A percentile compares a stretch with the other conserved stretches of the same genome.
Conservation (phyloP, 2,329 filamentous ascomycete species). For the Aspergillus carbonarius region DNA sequence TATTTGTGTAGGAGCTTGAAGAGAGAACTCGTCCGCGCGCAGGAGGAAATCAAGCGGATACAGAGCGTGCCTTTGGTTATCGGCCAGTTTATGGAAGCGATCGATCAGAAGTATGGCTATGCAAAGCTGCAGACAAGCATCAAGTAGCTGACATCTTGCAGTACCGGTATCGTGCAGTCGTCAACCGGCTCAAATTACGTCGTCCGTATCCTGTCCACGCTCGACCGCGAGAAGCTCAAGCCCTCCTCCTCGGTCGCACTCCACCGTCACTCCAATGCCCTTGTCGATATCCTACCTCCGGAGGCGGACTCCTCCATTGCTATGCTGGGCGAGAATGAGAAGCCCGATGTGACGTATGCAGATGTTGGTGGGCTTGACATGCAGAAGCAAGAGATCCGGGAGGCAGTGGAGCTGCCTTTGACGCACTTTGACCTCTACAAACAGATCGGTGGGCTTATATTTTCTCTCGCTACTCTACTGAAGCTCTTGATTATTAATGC, state of each 20-base stretch:
- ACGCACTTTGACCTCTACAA: slow-evolving; percentile 99
- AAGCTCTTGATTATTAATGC: neutral
- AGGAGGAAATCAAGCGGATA: slow-evolving; percentile 99
- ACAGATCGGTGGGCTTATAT: slow-evolving; percentile 70
- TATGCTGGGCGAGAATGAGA: slow-evolving; percentile 95
- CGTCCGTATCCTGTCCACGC: slow-evolving; percentile 94
- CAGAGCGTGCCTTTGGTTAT: slow-evolving; percentile 98
- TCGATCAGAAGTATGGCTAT: slow-evolving; percentile 85
- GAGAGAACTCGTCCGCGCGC: slow-evolving; percentile 91
- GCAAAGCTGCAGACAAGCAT: neutral
- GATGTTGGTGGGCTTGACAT: slow-evolving; percentile 98
- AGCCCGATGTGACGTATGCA: slow-evolving; percentile 96
- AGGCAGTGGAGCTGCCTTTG: slow-evolving; percentile 93
- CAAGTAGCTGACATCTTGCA: slow-evolving; percentile 38
- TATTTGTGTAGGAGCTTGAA: slow-evolving; percentile 72
- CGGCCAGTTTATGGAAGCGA: slow-evolving; percentile 99
- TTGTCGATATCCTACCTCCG: slow-evolving; percentile 97
- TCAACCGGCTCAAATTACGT: slow-evolving; percentile 99
- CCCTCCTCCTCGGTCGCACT: slow-evolving; percentile 96
- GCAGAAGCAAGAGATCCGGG: slow-evolving; percentile 99
- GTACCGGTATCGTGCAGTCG: slow-evolving; percentile 97
- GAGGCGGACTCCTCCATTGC: slow-evolving; percentile 98
- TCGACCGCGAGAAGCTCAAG: slow-evolving; percentile 97
- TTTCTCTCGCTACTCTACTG: no score
- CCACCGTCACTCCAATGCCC: slow-evolving; percentile 95